Percentiles rank a stretch among this genome's conserved stretches.
These are phyloP conservation scores for Sindora glabra DNA, from an alignment of 306 rosid genomes.

Conservation along the genomic window DNA sequence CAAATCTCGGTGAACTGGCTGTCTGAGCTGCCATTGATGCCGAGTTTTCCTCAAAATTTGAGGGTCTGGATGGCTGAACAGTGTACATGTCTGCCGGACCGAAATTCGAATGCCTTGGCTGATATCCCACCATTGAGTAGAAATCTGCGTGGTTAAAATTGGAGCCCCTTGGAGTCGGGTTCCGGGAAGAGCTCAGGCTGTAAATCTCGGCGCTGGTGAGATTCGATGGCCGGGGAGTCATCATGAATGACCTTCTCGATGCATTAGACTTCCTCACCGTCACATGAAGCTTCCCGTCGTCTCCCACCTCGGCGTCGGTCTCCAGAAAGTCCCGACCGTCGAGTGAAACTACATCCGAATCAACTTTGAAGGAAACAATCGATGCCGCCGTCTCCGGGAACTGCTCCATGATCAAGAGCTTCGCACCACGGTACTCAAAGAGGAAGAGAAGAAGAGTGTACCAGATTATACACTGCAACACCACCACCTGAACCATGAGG, in stretches of 20 bases:
- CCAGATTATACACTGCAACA: conserved; percentile 94
- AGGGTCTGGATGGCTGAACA: conserved; percentile 78
- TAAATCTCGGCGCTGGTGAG: conserved; percentile 97
- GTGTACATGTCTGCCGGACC: conserved; percentile 70
- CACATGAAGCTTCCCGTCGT: conserved; percentile 91
- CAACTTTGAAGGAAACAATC: conserved; percentile 86
- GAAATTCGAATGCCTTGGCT: conserved; percentile 67
- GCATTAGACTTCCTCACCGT: conserved; percentile 83
- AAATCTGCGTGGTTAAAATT: conserved; percentile 83
- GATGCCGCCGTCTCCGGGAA: conserved; percentile 97
- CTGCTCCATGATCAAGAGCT: conserved; percentile 89
- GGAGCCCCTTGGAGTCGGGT: conserved; percentile 88
- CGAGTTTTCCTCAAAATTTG: conserved; percentile 75
- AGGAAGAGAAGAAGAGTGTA: conserved; percentile 83
- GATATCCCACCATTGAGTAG: conserved; percentile 84
- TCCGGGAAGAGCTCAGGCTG: conserved; percentile 80
- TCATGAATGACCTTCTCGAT: conserved; percentile 55
- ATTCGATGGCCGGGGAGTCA: conserved; percentile 92
- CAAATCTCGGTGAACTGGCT: conserved; percentile 42
- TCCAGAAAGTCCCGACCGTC: conserved; percentile 88
- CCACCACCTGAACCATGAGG: conserved; percentile 92
- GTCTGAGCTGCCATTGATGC: conserved; percentile 21
- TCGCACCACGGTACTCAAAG: conserved; percentile 92
- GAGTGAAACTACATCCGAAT: conserved; percentile 90
- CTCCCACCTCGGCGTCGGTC: conserved; percentile 86